Percentiles rank a stretch among this genome's conserved stretches.
Evolutionary conservation across 129 eudicot species (phyloP).

Genomic region (Logfia minima): DNA sequence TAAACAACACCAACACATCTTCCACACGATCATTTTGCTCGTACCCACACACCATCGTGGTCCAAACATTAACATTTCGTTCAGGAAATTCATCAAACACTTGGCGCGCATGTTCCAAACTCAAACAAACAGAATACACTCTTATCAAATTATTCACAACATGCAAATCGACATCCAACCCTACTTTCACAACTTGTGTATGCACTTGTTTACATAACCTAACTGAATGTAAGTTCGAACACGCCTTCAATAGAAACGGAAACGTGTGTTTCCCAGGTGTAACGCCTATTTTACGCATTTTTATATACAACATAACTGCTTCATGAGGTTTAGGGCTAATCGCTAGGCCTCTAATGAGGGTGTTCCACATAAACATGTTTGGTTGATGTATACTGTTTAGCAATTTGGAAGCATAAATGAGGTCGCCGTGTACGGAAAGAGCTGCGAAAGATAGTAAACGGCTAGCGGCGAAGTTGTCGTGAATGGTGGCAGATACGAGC

Average conservation of each 20-base stretch:
- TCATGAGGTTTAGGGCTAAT: conserved; percentile 39
- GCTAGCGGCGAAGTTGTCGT: conserved; percentile 77
- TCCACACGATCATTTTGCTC: conserved; percentile 49
- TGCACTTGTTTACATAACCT: conserved; percentile 52
- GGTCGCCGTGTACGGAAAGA: conserved; percentile 54
- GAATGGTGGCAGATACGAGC: conserved; percentile 66
- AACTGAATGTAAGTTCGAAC: conserved; percentile 37
- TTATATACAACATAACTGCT: conserved; percentile 41
- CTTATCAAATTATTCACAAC: conserved; percentile 64
- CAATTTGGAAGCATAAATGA: conserved; percentile 54
- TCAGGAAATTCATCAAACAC: conserved; percentile 61
- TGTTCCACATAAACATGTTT: conserved; percentile 83
- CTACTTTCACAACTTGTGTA: conserved; percentile 47
- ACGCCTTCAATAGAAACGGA: conserved; percentile 73
- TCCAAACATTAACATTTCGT: conserved; percentile 66
- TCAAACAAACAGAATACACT: conserved; percentile 45
- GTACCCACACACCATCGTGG: conserved; percentile 78
- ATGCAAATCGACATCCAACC: conserved; percentile 64
- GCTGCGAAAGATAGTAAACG: conserved; percentile 68
- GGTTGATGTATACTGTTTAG: conserved; percentile 41
- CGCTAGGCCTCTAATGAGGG: conserved; percentile 78
- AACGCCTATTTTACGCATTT: conserved; percentile 52
- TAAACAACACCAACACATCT: conserved; percentile 56
- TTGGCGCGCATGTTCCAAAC: conserved; percentile 52
- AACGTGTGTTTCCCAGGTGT: conserved; percentile 74